phyloP scores from a whole-genome alignment of 2,329 filamentous ascomycete species.

The Fusarium duplospermum region DNA sequence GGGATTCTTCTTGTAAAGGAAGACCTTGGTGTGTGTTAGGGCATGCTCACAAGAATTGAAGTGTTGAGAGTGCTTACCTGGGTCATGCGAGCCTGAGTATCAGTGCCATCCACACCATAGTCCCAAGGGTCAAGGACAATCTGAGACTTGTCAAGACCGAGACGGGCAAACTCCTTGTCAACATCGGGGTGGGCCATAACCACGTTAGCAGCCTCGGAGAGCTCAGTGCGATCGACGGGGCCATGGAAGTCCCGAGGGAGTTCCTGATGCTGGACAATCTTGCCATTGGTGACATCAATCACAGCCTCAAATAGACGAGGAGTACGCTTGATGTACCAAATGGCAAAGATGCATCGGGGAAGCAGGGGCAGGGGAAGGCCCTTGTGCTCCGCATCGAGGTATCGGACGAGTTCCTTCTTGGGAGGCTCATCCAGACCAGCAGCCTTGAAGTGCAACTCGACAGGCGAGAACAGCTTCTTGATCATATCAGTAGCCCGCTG shows the following conservation, averaged over 20 bases:
- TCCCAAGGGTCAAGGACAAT: constrained; percentile 26
- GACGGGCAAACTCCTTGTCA: constrained; percentile 14
- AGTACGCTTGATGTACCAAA: constrained; percentile 24
- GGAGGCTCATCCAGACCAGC: constrained; percentile 20
- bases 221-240: constrained; percentile 15
- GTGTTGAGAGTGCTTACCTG: not conserved
- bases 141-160: constrained; percentile 2
- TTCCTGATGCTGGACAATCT: constrained; percentile 16
- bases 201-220: constrained; percentile 7
- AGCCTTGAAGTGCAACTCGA: constrained; percentile 27
- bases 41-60: not conserved
- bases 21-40: not conserved
- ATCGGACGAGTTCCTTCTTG: constrained; percentile 10
- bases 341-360: constrained; percentile 15
- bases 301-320: constrained; percentile 23
- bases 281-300: constrained; percentile 17
- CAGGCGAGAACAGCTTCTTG: constrained; percentile 10
- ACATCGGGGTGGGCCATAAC: constrained; percentile 16
- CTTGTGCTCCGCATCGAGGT: constrained; percentile 19
- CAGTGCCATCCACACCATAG: constrained; percentile 19
- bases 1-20: constrained; percentile 1
- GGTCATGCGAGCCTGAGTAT: constrained; percentile 16
- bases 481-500: constrained; percentile 11
- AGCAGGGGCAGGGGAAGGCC: constrained; percentile 7
- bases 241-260: constrained; percentile 26